Conservation (phyloP, 345 rosid species). For the Brassica carinata region DNA sequence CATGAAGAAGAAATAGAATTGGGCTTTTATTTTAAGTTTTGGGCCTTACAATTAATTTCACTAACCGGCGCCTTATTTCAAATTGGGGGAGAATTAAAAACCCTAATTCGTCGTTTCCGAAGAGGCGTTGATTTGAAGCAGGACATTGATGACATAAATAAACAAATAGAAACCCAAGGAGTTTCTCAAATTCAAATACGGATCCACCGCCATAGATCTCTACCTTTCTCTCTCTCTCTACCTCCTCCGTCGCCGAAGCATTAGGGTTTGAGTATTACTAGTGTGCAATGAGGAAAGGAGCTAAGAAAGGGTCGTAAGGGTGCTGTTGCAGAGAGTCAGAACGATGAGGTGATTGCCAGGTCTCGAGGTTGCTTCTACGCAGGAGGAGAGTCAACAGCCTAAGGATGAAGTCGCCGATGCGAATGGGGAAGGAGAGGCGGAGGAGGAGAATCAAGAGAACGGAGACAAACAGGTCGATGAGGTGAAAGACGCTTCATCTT, state of each 20-base stretch:
- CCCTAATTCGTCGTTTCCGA: not conserved
- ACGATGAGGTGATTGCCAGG: conserved; percentile 31
- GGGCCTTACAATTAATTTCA: not conserved
- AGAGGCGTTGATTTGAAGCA: conserved; percentile 7
- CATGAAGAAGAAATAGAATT: too few species aligned
- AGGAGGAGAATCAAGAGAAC: conserved; percentile 1
- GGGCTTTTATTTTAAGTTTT: not conserved
- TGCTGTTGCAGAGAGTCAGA: conserved; percentile 21
- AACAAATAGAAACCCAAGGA: not conserved
- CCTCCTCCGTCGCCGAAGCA: not conserved
- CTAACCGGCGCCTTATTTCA: conserved; percentile 18
- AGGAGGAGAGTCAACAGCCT: conserved; percentile 36
- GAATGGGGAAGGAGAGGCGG: conserved; percentile 7
- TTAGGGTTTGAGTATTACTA: not conserved
- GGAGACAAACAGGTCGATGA: conserved; percentile 7
- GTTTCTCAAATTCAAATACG: conserved; percentile 37
- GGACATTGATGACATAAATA: not conserved
- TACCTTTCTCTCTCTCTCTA: conserved; percentile 17
- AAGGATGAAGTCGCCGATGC: conserved; percentile 7
- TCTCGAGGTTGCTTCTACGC: conserved; percentile 23
- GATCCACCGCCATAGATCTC: conserved; percentile 44
- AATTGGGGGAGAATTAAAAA: not conserved
- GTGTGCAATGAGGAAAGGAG: conserved; percentile 49
- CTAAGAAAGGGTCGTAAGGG: conserved; percentile 46
- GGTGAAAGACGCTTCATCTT: not conserved